Conservation (phyloP, 129 eudicot species). For the Flaveria brownii region DNA sequence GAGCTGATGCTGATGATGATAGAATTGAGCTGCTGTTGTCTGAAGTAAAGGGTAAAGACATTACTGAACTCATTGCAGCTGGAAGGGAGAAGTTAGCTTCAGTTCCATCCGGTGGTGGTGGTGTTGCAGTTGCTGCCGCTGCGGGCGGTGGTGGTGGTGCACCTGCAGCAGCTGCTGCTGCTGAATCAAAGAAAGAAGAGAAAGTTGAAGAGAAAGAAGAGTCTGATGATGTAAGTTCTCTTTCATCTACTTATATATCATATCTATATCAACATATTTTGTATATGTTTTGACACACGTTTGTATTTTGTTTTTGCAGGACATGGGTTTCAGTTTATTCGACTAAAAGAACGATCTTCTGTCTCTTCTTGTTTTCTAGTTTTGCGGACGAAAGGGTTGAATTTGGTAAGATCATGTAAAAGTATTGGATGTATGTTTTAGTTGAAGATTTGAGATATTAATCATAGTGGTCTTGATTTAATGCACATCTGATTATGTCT, state of each 20-base stretch:
- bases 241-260: neutral
- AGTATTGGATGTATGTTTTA: constrained; percentile 25
- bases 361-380: constrained; percentile 18
- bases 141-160: constrained; percentile 45
- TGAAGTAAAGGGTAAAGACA: constrained; percentile 63
- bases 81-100: constrained; percentile 73
- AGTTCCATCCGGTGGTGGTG: constrained; percentile 68
- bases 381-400: constrained; percentile 8
- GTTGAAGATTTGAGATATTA: neutral
- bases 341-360: constrained; percentile 18
- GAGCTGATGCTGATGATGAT: constrained; percentile 72
- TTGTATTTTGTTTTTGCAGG: constrained; percentile 27
- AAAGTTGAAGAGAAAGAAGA: constrained; percentile 71
- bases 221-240: constrained; percentile 52
- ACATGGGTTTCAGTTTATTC: constrained; percentile 41
- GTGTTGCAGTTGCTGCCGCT: constrained; percentile 37
- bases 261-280: neutral
- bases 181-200: constrained; percentile 57
- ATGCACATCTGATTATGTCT: neutral
- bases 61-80: constrained; percentile 62
- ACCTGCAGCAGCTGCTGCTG: constrained; percentile 48
- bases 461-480: constrained; percentile 32
- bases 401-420: constrained; percentile 7
- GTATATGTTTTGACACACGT: neutral
- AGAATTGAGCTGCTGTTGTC: constrained; percentile 51